A percentile compares a stretch with the other conserved stretches of the same genome.
Conservation (phyloP, 2,329 filamentous ascomycete genomes). For the Diaporthe sp. region DNA sequence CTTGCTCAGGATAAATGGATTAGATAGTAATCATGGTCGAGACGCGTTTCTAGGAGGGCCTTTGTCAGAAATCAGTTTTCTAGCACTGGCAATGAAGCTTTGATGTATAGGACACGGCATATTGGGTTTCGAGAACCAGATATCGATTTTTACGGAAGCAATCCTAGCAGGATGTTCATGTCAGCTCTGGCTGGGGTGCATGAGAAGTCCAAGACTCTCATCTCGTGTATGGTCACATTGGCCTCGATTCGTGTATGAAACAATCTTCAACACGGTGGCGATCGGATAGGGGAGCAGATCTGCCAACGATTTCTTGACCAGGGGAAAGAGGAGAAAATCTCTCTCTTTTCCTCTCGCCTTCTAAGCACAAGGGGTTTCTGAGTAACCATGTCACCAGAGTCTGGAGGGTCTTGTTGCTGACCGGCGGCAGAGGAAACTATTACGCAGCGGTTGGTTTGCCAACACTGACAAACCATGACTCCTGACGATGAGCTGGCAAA, state of each 20-base stretch:
- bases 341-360: too few relatives aligned
- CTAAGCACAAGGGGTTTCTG: background rate
- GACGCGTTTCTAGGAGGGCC: background rate
- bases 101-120: constrained; percentile 17
- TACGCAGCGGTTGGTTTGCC: background rate
- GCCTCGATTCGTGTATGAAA: constrained; percentile 11
- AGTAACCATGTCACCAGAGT: background rate
- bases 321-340: too few relatives aligned
- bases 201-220: background rate
- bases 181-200: background rate
- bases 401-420: too few relatives aligned
- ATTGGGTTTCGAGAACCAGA: background rate
- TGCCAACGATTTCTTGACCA: background rate
- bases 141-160: background rate
- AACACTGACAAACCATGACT: background rate
- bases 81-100: background rate
- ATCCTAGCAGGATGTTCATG: background rate
- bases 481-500: background rate
- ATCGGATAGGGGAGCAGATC: background rate
- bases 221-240: background rate
- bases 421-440: background rate
- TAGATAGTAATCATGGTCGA: background rate
- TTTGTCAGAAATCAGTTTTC: background rate
- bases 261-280: background rate
- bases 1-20: background rate